phyloP scores from a whole-genome alignment of 2,329 filamentous ascomycete genomes.

The Aureobasidium pullulans region DNA sequence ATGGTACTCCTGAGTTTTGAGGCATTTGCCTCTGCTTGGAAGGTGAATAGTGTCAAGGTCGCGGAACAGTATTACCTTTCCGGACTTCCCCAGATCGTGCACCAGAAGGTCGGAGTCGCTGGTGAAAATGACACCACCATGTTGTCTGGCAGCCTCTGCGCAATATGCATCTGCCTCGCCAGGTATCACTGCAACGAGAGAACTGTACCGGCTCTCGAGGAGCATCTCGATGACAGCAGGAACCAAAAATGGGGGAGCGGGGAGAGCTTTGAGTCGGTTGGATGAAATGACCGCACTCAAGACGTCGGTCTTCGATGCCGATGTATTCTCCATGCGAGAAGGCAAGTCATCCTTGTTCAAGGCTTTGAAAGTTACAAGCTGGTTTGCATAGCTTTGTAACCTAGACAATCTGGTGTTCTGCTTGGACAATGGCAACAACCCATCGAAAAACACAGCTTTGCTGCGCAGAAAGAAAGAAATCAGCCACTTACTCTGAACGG shows the following conservation, averaged over 20 bases:
- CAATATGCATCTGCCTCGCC: slow-evolving; percentile 84
- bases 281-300: slow-evolving; percentile 9
- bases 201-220: slow-evolving; percentile 33
- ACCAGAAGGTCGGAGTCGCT: slow-evolving; percentile 83
- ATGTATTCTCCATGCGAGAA: slow-evolving; percentile 16
- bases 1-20: slow-evolving; percentile 28
- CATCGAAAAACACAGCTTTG: slow-evolving; percentile 76
- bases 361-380: slow-evolving; percentile 46
- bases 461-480: slow-evolving; percentile 31
- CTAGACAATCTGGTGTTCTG: slow-evolving; percentile 53
- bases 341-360: slow-evolving; percentile 20
- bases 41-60: slow-evolving; percentile 45
- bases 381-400: slow-evolving; percentile 49
- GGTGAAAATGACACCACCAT: slow-evolving; percentile 58
- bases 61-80: slow-evolving; percentile 60
- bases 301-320: slow-evolving; percentile 2
- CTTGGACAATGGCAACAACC: slow-evolving; percentile 65
- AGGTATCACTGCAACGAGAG: slow-evolving; percentile 54
- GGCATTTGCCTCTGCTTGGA: slow-evolving; percentile 25
- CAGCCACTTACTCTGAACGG: slow-evolving; percentile 17
- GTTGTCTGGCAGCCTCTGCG: slow-evolving; percentile 54
- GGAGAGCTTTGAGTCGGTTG: slow-evolving; percentile 31
- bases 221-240: slow-evolving; percentile 69
- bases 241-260: slow-evolving; percentile 64
- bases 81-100: slow-evolving; percentile 57